Evolutionary conservation across 2,329 filamentous ascomycete genomes (phyloP).

Genomic region (Trichoderma atroviride): DNA sequence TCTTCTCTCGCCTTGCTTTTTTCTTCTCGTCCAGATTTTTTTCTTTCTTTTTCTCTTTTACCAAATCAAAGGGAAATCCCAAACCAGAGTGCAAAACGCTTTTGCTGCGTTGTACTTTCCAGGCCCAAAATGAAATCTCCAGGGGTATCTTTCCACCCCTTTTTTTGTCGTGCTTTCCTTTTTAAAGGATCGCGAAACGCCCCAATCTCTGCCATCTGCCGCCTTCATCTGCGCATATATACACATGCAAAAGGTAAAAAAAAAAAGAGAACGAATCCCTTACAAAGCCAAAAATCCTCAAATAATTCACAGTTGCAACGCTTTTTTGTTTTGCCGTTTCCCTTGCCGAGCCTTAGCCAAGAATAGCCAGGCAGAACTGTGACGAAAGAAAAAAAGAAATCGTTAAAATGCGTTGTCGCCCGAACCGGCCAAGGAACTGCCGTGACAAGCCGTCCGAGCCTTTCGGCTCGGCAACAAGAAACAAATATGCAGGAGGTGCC

Average conservation of each 20-base stretch:
- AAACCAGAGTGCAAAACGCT: slow-evolving; percentile 10
- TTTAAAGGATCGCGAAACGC: slow-evolving; percentile 20
- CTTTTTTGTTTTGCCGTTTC: slow-evolving; percentile 23
- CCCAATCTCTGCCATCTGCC: slow-evolving; percentile 18
- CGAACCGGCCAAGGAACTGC: slow-evolving; percentile 15
- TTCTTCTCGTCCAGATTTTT: not conserved
- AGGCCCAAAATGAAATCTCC: slow-evolving; percentile 15
- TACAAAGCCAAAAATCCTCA: slow-evolving; percentile 25
- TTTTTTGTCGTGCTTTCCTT: slow-evolving; percentile 12
- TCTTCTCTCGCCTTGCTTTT: not conserved
- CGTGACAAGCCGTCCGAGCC: slow-evolving; percentile 7
- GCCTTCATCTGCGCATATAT: slow-evolving; percentile 24
- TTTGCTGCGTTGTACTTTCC: slow-evolving; percentile 15
- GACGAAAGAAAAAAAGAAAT: slow-evolving; percentile 14
- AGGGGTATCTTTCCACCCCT: slow-evolving; percentile 9
- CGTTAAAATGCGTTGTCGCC: slow-evolving; percentile 5
- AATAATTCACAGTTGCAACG: slow-evolving; percentile 26
- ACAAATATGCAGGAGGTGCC: slow-evolving; percentile 11
- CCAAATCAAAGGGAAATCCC: not conserved
- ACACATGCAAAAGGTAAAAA: slow-evolving; percentile 19
- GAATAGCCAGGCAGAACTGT: slow-evolving; percentile 25
- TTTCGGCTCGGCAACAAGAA: not conserved
- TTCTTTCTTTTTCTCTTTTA: not conserved
- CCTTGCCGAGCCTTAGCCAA: slow-evolving; percentile 25
- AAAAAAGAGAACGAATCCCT: slow-evolving; percentile 13